A percentile compares a stretch with the other conserved stretches of the same genome.
phyloP scores from a whole-genome alignment of 139 green algal species.

The Zygnema circumcarinatum region DNA sequence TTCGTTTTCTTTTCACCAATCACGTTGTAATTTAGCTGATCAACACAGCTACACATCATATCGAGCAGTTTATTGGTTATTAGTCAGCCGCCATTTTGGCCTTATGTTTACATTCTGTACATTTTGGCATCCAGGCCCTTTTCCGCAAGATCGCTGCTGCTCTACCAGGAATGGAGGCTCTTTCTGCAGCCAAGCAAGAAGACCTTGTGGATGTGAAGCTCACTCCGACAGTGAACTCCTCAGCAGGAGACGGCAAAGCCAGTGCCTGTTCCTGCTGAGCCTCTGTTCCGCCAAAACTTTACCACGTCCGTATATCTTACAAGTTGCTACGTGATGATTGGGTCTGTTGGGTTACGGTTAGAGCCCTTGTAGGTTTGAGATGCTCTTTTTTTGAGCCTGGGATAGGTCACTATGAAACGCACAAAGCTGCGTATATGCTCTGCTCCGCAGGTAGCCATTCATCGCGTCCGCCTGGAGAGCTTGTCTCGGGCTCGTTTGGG shows the following conservation, averaged over 20 bases:
- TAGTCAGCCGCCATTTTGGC: too few species aligned
- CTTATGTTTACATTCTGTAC: too few species aligned
- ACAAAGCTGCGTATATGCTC: not conserved
- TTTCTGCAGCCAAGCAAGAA: constrained; percentile 72
- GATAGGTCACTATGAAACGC: not conserved
- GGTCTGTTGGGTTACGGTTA: not conserved
- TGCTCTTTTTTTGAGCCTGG: not conserved
- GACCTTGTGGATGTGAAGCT: constrained; percentile 93
- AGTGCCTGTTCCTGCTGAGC: constrained; percentile 32
- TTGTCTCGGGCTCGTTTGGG: not conserved
- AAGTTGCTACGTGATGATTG: not conserved
- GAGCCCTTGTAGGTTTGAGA: not conserved
- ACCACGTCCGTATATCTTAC: not conserved
- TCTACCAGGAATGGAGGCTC: constrained; percentile 92
- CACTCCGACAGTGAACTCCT: constrained; percentile 26
- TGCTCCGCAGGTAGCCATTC: not conserved
- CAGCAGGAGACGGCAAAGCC: constrained; percentile 41
- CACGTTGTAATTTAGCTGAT: too few species aligned
- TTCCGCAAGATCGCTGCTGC: constrained; percentile 97
- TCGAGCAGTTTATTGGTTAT: too few species aligned
- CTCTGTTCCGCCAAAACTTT: not conserved
- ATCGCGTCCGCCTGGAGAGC: too few species aligned
- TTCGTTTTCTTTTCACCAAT: too few species aligned
- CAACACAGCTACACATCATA: too few species aligned
- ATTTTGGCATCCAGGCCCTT: constrained; percentile 74